These are phyloP conservation scores for Rhodomyrtus psidioides DNA, from an alignment of 441 rosid species.

Conservation along the genomic window DNA sequence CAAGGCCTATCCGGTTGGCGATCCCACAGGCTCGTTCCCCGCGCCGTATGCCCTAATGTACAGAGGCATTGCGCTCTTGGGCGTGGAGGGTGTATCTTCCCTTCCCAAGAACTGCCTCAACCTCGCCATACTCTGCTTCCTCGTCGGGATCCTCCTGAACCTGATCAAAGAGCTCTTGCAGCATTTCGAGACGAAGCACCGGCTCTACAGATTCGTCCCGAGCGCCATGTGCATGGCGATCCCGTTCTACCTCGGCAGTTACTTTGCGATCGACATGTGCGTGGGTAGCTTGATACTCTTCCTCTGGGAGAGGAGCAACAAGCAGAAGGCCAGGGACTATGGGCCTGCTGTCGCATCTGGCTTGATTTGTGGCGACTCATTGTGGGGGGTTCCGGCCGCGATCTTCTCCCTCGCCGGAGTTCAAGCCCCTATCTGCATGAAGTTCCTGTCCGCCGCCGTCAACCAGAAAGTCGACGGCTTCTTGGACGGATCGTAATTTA, in stretches of 20 bases:
- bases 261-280: conserved; percentile 62
- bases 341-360: conserved; percentile 52
- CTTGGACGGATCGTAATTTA: conserved; percentile 4
- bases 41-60: conserved; percentile 70
- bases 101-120: conserved; percentile 65
- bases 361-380: conserved; percentile 54
- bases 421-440: conserved; percentile 54
- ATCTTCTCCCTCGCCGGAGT: conserved; percentile 40
- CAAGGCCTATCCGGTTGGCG: conserved; percentile 68
- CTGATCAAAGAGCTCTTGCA: conserved; percentile 14
- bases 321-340: conserved; percentile 28
- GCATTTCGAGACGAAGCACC: conserved; percentile 19
- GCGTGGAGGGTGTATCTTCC: conserved; percentile 56
- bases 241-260: conserved; percentile 54
- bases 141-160: conserved; percentile 36
- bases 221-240: conserved; percentile 70
- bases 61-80: conserved; percentile 77
- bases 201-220: conserved; percentile 33
- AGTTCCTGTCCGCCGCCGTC: conserved; percentile 34
- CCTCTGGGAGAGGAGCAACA: conserved; percentile 33
- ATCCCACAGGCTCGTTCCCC: conserved; percentile 52
- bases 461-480: conserved; percentile 31
- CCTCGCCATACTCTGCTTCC: conserved; percentile 46
- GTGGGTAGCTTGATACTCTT: conserved; percentile 52
- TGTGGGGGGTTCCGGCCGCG: conserved; percentile 62